Evolutionary conservation across 164 flowering plant genomes (phyloP), one percentile per base, ranked within the genome.

Genomic region (Vitis amurensis): DNA sequence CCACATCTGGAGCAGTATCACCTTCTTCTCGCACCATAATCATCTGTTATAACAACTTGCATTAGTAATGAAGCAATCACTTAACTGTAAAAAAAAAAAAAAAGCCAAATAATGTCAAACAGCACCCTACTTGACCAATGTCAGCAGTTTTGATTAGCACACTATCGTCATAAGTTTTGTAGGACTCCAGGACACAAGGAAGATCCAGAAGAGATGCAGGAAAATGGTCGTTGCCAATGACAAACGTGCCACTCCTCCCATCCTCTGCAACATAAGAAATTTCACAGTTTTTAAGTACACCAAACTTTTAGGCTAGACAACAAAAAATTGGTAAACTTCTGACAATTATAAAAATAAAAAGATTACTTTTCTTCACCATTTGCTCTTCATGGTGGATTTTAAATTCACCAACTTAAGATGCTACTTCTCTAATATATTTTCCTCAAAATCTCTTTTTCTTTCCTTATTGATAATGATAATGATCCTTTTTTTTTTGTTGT

Each of bases 151-250:
- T 92, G 23, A 94, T 88, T 23, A 94, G 87, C 70, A 87, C 91
- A 78, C 76, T 84, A 73, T 93, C 98, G 77, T 95, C 99, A 76
- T 91, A 93, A 8, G 98, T 95, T 81, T 95, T 95, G 80, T 83
- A 95, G 2, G 97, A 95, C 78, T 95, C 98, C 67, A 91, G 89
- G 30, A 90, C 85, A 71, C 85, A 74, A 66, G 99, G 99, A 76
- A 95, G 95, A 82, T 95, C 97, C 84, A 95, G 67, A 27, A 95
- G 90, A 51, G 95, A 86, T 17, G 91, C 93, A 56, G 95, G 89
- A 66, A 95, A 95, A 17, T 55, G 81, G 8, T 95, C 98, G 72
- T 88, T 74, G 16, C 99, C 97, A 66, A 93, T 74, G 12, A 65
- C 76, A 68, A 75, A 80, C 3, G 80, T 73, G 11, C 83, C 83